Evolutionary conservation across 768 basidiomycete species (phyloP), one percentile per base, ranked within the genome.

Genomic region (Tricholoma bakamatsutake): DNA sequence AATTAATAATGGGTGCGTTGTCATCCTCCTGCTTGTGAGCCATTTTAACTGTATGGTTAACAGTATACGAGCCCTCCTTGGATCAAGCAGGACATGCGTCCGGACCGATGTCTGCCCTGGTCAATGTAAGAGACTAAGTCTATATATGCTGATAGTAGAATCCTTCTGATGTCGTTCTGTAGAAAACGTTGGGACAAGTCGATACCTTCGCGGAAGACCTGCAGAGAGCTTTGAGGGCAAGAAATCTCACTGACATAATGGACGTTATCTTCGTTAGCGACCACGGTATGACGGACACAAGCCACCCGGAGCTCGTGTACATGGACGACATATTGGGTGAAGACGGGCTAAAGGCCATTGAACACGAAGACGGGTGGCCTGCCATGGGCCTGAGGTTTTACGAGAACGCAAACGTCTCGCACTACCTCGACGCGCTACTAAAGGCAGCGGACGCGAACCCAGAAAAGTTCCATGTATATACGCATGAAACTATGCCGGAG

Each of bases 251-350:
- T 1, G 80, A 88, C 46, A 88, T 95, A 17, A 85, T 93, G 11
- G 91, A 97, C 66, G 77, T 96, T 31, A 79, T 96, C 21, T 93
- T 95, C 62, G 93, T 97, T 59, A 88, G 87, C 58, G 90, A 92
- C 66, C 88, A 93, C 62, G 92, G 91, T n/a, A 94, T 93, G 90
- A 87, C 84, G 1, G 89, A 91, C 66, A 96, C 92, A n/a, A 84
- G 83, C 57, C 79, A 88, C 59, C 84, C 85, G 0, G 81, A 87
- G 49, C 77, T 81, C 48, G 71, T 95, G 33, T 90, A 87, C 68
- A 76, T 97, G 52, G 92, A 97, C 66, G 87, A 91, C 61, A 81
- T 92, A 55, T 72, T 92, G 34, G 89, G 87, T 1, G 69, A 77
- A 35, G 81, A 83, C 3, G 88, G 84, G 2, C 76, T 82, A 50